phyloP scores from a whole-genome alignment of 345 rosid genomes.

The Eucalyptus decipiens region DNA sequence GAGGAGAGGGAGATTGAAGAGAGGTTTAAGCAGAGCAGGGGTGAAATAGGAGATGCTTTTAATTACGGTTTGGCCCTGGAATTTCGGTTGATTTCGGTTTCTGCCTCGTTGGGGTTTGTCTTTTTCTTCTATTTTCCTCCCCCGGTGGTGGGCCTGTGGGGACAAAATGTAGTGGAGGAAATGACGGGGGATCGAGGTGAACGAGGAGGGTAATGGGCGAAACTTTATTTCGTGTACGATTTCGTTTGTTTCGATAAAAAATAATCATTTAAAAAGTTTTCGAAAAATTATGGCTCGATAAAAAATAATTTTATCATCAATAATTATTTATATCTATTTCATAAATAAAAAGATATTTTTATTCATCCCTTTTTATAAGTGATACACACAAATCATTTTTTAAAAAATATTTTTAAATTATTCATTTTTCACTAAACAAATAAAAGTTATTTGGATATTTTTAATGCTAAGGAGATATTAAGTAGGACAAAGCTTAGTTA shows the following conservation, averaged over 20 bases:
- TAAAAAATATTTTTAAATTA: too few species aligned
- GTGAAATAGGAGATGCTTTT: neutral
- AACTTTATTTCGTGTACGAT: neutral
- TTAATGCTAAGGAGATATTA: neutral
- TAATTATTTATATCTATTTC: too few species aligned
- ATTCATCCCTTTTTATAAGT: rapidly evolving
- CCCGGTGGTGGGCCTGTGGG: neutral
- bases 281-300: too few species aligned
- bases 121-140: neutral
- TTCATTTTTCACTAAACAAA: neutral
- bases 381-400: rapidly evolving
- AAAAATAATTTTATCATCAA: too few species aligned
- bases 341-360: rapidly evolving
- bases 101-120: rapidly evolving
- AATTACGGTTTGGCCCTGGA: neutral
- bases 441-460: rapidly evolving
- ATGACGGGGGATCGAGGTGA: neutral
- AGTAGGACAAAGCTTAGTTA: neutral
- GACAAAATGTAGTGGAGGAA: neutral
- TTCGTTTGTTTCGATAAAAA: too few species aligned
- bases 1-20: neutral
- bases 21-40: neutral
- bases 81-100: neutral
- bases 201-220: rapidly evolving
- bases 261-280: too few species aligned